Percentiles rank a stretch among this genome's conserved stretches.
phyloP scores from a whole-genome alignment of 768 basidiomycete genomes.

The Scleroderma citrinum region DNA sequence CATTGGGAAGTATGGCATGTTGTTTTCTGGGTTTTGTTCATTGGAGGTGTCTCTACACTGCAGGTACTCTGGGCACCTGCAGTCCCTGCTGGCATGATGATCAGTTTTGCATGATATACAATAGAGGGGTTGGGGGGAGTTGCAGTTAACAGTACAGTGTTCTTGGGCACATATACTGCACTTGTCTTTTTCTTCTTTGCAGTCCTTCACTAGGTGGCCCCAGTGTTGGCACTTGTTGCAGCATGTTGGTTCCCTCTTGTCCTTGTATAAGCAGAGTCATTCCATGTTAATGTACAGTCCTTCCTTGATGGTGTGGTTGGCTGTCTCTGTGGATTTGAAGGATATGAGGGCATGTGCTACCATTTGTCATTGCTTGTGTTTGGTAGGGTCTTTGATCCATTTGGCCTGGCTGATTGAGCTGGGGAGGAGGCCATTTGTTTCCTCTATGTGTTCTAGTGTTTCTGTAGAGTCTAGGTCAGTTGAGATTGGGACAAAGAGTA shows the following conservation, averaged over 20 bases:
- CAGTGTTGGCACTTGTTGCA: slow-evolving; percentile 3
- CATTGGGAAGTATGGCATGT: slow-evolving; percentile 8
- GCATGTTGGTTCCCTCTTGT: not conserved
- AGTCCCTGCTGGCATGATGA: slow-evolving; percentile 3
- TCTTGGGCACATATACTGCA: not conserved
- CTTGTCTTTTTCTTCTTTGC: not conserved
- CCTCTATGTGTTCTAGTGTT: slow-evolving; percentile 6
- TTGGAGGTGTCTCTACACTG: not conserved
- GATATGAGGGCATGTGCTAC: slow-evolving; percentile 20
- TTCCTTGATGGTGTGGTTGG: slow-evolving; percentile 19
- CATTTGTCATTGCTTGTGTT: slow-evolving; percentile 8
- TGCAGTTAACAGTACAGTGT: not conserved
- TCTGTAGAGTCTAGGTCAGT: slow-evolving; percentile 6
- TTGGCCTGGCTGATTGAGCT: slow-evolving; percentile 8
- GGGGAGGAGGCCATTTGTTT: slow-evolving; percentile 4
- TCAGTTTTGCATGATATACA: not conserved
- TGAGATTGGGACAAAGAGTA: slow-evolving; percentile 17
- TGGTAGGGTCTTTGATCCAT: slow-evolving; percentile 24
- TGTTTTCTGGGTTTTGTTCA: slow-evolving; percentile 6
- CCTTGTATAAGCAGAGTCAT: slow-evolving; percentile 6
- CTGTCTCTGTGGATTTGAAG: slow-evolving; percentile 10
- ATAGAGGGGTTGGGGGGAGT: not conserved
- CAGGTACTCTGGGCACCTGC: slow-evolving; percentile 8
- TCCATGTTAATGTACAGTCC: slow-evolving; percentile 15
- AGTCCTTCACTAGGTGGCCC: slow-evolving; percentile 3